A percentile compares a stretch with the other conserved stretches of the same genome.
Evolutionary conservation across 768 basidiomycete genomes (phyloP).

Genomic region (Boletellus ananiceps): DNA sequence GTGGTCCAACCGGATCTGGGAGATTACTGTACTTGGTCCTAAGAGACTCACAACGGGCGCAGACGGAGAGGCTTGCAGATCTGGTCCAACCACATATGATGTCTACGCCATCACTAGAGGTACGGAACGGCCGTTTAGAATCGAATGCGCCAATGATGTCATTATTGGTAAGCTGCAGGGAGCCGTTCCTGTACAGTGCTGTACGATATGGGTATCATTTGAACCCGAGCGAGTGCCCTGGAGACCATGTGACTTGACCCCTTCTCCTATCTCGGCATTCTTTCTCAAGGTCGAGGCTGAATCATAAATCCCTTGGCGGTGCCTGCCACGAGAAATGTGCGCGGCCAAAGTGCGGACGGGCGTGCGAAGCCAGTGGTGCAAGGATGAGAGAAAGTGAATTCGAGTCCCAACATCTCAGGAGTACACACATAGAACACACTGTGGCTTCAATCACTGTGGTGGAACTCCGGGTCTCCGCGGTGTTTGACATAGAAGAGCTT

Average conservation of each 20-base stretch:
- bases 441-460: conserved; percentile 6
- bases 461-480: conserved; percentile 25
- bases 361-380: conserved; percentile 55
- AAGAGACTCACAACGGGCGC: background rate
- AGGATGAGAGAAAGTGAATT: conserved; percentile 41
- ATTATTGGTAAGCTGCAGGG: background rate
- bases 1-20: background rate
- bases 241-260: conserved; percentile 43
- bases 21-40: background rate
- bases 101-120: too few relatives aligned
- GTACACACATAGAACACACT: conserved; percentile 28
- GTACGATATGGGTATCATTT: conserved; percentile 50
- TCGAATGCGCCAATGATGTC: background rate
- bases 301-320: conserved; percentile 53
- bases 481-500: conserved; percentile 36
- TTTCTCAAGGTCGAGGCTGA: conserved; percentile 41
- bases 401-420: conserved; percentile 45
- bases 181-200: conserved; percentile 36
- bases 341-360: conserved; percentile 42
- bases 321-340: conserved; percentile 56
- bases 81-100: background rate
- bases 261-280: conserved; percentile 42
- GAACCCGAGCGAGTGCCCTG: conserved; percentile 47
- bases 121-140: background rate
- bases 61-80: background rate